phyloP scores from a whole-genome alignment of 2,329 filamentous ascomycete genomes.

The Pezicula radicicola region DNA sequence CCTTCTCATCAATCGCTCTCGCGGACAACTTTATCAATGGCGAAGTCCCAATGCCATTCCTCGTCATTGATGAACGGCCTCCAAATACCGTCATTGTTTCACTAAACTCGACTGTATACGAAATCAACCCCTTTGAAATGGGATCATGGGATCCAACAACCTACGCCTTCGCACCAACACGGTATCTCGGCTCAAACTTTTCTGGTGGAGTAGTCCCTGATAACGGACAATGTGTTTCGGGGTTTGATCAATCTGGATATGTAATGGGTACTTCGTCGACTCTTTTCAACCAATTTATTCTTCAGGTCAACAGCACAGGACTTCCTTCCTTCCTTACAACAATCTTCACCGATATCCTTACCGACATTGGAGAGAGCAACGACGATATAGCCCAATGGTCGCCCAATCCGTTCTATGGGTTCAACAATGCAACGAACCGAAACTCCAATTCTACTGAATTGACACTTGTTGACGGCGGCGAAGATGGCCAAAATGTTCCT shows the following conservation, averaged over 20 bases:
- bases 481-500: slow-evolving; percentile 77
- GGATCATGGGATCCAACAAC: slow-evolving; percentile 73
- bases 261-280: slow-evolving; percentile 84
- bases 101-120: slow-evolving; percentile 71
- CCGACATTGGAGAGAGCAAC: slow-evolving; percentile 51
- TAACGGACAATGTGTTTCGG: slow-evolving; percentile 63
- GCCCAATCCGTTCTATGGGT: slow-evolving; percentile 74
- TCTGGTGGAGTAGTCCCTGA: slow-evolving; percentile 54
- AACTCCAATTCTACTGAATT: slow-evolving; percentile 52
- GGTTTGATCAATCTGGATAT: slow-evolving; percentile 80
- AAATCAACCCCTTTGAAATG: slow-evolving; percentile 78
- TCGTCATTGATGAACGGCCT: slow-evolving; percentile 66
- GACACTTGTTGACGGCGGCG: slow-evolving; percentile 74
- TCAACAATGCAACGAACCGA: slow-evolving; percentile 55
- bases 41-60: slow-evolving; percentile 67
- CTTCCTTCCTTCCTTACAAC: slow-evolving; percentile 44
- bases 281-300: slow-evolving; percentile 77
- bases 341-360: slow-evolving; percentile 52
- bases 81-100: slow-evolving; percentile 60
- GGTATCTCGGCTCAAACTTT: slow-evolving; percentile 74
- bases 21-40: slow-evolving; percentile 60
- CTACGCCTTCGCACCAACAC: slow-evolving; percentile 66
- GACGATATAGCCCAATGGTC: slow-evolving; percentile 72
- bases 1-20: slow-evolving; percentile 75
- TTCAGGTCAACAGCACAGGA: slow-evolving; percentile 54